Evolutionary conservation across 2,329 filamentous ascomycete species (phyloP), one percentile per base, ranked within the genome.

Genomic region (Monilinia polystroma): DNA sequence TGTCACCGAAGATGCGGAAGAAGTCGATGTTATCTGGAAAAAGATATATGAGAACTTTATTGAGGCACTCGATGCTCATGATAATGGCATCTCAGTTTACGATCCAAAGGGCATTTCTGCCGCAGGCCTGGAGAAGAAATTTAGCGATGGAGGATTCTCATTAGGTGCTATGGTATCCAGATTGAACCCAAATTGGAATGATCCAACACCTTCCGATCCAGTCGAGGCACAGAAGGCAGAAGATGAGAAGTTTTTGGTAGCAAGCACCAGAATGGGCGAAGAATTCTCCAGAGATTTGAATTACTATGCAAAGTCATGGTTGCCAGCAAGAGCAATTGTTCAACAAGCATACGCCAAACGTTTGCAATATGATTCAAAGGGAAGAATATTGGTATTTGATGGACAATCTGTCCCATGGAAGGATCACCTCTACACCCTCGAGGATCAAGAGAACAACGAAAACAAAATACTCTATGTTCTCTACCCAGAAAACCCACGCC

Each of bases 31-130:
- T 41, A 83, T 99, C 65, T 96, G 91, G 82, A 83, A 87, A 75
- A 97, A 97, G 82, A 81, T 99, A 62, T 99, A 99, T 83, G 87
- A 90, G 72, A 90, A 90, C 79, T 97, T 98, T 78, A 84, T 99
- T 77, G 95, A 99, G 82, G 93, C 95, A 2, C 89, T 99, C 66
- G 95, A 99, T 79, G 95, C 93, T 67, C 94, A 99, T 80, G 95
- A 99, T 83, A 99, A 99, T 78, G 95, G 95, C 72, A 90, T 99
- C 76, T 89, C 88, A 35, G 85, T 83, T 67, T 96, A 96, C 80
- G 92, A 97, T 76, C 83, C 90, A 38, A 83, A 84, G 32, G 87
- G 83, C 43, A 77, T 97, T 23, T 79, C 85, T 41, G 84, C 87
- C 41, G 90, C 91, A 0, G 90, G 89, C 4, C 79, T 97, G 53